A percentile compares a stretch with the other conserved stretches of the same genome.
Evolutionary conservation across 441 rosid species (phyloP).

Genomic region (Syzygium syzygioides): DNA sequence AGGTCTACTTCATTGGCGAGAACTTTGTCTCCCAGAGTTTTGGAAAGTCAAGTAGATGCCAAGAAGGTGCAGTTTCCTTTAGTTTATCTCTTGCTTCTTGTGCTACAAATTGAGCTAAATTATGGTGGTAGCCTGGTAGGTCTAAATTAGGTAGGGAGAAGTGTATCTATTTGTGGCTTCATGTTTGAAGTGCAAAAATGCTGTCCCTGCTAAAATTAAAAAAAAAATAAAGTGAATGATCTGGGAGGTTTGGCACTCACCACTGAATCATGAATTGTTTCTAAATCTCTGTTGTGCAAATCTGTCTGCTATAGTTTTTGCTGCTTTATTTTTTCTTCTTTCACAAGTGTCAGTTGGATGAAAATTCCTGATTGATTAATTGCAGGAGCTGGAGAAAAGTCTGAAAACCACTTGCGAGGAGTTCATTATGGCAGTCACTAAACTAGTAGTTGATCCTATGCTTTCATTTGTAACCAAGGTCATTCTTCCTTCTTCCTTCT

Average conservation of each 20-base stretch:
- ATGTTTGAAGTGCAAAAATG: not conserved
- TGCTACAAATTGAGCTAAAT: not conserved
- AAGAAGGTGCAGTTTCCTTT: conserved; percentile 60
- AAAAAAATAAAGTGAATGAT: not conserved
- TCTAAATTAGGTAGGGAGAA: not conserved
- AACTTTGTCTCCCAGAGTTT: conserved; percentile 89
- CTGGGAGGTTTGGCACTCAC: not conserved
- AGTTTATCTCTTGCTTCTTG: not conserved
- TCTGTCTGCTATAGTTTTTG: not conserved
- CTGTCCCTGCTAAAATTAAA: not conserved
- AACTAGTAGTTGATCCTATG: conserved; percentile 94
- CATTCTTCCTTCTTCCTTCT: conserved; percentile 12
- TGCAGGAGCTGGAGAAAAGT: conserved; percentile 92
- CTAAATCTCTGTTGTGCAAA: not conserved
- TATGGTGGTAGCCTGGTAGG: not conserved
- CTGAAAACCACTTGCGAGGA: conserved; percentile 96
- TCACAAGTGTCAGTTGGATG: not conserved
- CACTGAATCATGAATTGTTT: not conserved
- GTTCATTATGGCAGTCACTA: conserved; percentile 95
- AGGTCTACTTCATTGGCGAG: conserved; percentile 94
- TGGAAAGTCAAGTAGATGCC: conserved; percentile 96
- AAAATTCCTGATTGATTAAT: conserved; percentile 1
- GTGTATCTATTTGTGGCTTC: not conserved
- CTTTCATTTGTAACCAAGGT: conserved; percentile 96
- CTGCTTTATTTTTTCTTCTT: not conserved